Percentiles rank a stretch among this genome's conserved stretches.
Evolutionary conservation across 2,329 filamentous ascomycete genomes (phyloP).

Genomic region (Neonectria magnoliae): DNA sequence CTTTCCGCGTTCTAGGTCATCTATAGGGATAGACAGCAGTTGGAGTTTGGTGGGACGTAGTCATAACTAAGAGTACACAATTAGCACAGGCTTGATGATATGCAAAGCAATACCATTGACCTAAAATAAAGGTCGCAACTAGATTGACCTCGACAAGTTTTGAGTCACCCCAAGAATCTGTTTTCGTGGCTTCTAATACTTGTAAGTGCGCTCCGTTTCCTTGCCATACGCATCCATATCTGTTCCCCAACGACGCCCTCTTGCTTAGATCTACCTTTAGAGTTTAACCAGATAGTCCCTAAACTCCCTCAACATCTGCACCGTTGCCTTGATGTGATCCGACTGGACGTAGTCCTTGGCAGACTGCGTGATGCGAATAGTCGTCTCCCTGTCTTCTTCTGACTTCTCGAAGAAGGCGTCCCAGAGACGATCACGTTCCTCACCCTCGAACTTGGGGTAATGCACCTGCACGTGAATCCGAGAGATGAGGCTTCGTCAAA

Average conservation of each 20-base stretch:
- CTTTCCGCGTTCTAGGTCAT: no score
- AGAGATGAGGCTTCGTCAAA: constrained; percentile 47
- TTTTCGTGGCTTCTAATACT: background rate
- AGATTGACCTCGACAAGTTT: background rate
- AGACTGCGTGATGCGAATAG: constrained; percentile 33
- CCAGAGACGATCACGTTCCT: constrained; percentile 42
- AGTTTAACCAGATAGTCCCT: constrained; percentile 30
- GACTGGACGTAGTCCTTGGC: constrained; percentile 12
- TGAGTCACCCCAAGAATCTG: background rate
- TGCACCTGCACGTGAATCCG: constrained; percentile 44
- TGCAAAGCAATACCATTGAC: no score
- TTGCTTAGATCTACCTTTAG: constrained; percentile 8
- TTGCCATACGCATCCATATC: constrained; percentile 14
- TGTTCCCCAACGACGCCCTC: constrained; percentile 8
- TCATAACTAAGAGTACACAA: no score
- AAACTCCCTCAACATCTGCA: constrained; percentile 37
- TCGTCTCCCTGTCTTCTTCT: constrained; percentile 34
- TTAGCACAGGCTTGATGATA: no score
- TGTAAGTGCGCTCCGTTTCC: background rate
- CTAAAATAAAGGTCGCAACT: no score
- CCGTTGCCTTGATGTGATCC: constrained; percentile 37
- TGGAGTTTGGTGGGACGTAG: no score
- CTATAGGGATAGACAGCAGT: no score
- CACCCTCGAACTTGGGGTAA: constrained; percentile 42
- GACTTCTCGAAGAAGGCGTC: constrained; percentile 42